Conservation (phyloP, 2,329 filamentous ascomycete species). For the Xylariaceae sp. region DNA sequence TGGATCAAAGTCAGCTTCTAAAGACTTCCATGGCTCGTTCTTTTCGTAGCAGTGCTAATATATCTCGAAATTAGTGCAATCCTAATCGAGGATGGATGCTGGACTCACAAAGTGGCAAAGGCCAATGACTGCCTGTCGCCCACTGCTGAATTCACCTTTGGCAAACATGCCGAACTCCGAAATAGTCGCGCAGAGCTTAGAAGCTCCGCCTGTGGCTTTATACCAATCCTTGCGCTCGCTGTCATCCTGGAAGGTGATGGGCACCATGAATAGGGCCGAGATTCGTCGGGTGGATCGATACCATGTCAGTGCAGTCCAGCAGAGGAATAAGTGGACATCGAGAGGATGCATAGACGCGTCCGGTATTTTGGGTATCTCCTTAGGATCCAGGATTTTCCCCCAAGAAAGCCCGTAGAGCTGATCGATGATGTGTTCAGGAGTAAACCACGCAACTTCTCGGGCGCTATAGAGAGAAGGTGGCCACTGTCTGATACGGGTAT, state of each 20-base stretch:
- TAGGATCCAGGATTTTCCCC: not conserved
- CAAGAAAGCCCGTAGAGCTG: conserved; percentile 2
- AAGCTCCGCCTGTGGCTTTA: conserved; percentile 4
- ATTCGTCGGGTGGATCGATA: not conserved
- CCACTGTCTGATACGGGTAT: not conserved
- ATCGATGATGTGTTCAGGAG: conserved; percentile 1
- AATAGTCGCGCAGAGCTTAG: conserved; percentile 12
- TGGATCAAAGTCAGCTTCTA: conserved; percentile 7
- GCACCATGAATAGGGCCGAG: conserved; percentile 10
- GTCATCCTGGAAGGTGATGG: conserved; percentile 12
- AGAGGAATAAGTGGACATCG: conserved; percentile 11
- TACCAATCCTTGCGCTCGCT: conserved; percentile 15
- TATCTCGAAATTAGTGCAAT: not conserved
- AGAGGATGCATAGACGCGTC: conserved; percentile 9
- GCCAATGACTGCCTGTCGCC: conserved; percentile 9
- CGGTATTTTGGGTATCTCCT: not conserved
- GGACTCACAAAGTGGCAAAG: conserved; percentile 13
- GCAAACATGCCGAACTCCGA: conserved; percentile 18
- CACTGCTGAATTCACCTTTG: conserved; percentile 3
- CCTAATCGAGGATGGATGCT: not conserved
- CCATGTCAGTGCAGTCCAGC: not conserved
- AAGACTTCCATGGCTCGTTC: conserved; percentile 8
- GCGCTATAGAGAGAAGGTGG: conserved; percentile 2
- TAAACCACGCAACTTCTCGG: conserved; percentile 13
- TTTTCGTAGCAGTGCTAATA: not conserved